These are phyloP conservation scores for Crassisporium funariophilum DNA, from an alignment of 768 basidiomycete species.

Conservation along the genomic window DNA sequence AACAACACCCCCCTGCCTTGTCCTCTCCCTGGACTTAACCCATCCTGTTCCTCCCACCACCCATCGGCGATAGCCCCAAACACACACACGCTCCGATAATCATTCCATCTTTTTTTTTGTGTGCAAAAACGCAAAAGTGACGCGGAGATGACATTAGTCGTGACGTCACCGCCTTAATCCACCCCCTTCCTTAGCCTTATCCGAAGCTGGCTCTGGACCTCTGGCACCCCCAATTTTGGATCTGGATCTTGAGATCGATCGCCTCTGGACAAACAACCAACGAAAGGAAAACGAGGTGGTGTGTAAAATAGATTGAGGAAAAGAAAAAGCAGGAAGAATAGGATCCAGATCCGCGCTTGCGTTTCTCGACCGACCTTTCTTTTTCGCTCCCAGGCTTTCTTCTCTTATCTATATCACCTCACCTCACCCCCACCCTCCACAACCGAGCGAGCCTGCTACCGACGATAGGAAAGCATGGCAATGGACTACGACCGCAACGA, in stretches of 20 bases:
- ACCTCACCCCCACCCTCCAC: conserved; percentile 10
- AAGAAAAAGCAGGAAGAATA: too few species aligned
- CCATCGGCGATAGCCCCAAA: too few species aligned
- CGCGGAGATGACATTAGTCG: not conserved
- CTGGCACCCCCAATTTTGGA: conserved; percentile 11
- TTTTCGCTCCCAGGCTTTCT: conserved; percentile 1
- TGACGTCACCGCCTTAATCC: conserved; percentile 11
- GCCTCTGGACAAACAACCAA: too few species aligned
- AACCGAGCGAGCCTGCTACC: not conserved
- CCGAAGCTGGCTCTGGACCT: conserved; percentile 8
- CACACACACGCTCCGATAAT: too few species aligned
- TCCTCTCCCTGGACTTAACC: too few species aligned
- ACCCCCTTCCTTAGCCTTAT: conserved; percentile 7
- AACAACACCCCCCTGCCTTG: too few species aligned
- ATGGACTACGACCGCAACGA: conserved; percentile 83
- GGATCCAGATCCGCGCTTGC: too few species aligned
- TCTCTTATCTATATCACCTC: conserved; percentile 13
- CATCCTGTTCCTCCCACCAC: too few species aligned
- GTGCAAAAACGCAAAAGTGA: too few species aligned
- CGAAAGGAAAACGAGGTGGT: too few species aligned
- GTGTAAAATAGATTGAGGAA: too few species aligned
- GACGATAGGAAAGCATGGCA: not conserved
- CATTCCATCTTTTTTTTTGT: too few species aligned
- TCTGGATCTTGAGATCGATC: not conserved
- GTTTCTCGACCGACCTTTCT: not conserved